Base-by-base conservation (phyloP, 2,329 filamentous ascomycete genomes). In the Gnomoniopsis sp. region DNA sequence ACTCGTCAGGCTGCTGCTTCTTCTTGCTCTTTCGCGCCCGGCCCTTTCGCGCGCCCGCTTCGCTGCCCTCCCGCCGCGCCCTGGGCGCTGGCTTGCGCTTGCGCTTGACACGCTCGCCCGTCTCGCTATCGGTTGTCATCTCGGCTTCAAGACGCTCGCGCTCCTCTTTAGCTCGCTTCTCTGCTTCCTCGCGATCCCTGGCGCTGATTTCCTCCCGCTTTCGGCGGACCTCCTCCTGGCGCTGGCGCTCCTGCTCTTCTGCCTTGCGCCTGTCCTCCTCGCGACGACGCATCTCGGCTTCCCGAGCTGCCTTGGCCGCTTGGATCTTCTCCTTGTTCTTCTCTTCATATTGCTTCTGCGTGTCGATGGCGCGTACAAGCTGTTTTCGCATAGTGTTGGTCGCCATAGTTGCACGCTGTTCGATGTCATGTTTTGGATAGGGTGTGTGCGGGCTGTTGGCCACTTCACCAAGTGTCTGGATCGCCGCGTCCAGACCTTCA, bases 361-460 rank as follows among this genome's bases (percentile, higher is more conserved):
- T 88, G 64, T 91, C 87, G 50, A 93, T 85, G 4, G 90, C 89
- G 67, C 92, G 87, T 68, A 96, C 91, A 14, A 99, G 84, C 72
- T 99, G 93, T 67, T 91, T 92, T 64, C 90, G 88, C 76, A 96
- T 91, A 1, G 96, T 99, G 71, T 97, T 96, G 61, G 89, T 88
- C 64, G 91, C 93, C 95, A 99, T 99, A 79, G 91, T 96, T 47
- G 95, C 93, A 69, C 96, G 91, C 74, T 96, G 91, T 72, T 98
- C 93, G 38, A 99, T 85, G 66, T 97, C 91, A 61, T 89, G 83
- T 66, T 91, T 88, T 7, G 93, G 95, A 73, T 97, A 99, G 0
- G 95, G 96, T 3, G 95, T 84, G 59, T 85, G 79, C 1, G 84
- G 83, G 60, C 85, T 79, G 34, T 78, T 75, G 3, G 86, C 85